Conservation (phyloP, 768 basidiomycete species). For the Trametes villosa region DNA sequence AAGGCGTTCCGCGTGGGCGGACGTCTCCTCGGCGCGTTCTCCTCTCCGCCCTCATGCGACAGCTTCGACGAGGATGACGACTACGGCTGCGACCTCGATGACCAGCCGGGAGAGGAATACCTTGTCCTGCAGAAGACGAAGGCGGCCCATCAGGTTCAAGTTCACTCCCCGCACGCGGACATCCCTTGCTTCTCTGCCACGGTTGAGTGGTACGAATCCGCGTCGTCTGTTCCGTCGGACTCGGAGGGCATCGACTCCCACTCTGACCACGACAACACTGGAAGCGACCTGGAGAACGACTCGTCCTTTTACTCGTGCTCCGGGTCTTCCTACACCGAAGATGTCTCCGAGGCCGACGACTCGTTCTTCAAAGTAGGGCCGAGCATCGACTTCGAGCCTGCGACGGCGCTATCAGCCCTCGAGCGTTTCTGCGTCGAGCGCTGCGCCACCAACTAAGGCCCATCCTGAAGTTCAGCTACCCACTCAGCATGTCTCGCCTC, state of each 20-base stretch:
- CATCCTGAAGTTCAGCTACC: too few species aligned
- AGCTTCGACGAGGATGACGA: background rate
- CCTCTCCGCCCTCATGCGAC: background rate
- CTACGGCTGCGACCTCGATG: background rate
- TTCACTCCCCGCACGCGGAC: too few species aligned
- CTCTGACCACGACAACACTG: background rate
- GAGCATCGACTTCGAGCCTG: too few species aligned
- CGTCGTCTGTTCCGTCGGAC: background rate
- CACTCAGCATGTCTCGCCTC: too few species aligned
- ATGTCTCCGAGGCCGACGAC: background rate
- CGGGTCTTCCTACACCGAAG: background rate
- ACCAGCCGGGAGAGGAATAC: background rate
- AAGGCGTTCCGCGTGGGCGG: background rate
- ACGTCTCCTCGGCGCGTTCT: background rate
- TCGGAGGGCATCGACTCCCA: background rate
- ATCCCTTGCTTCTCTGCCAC: background rate
- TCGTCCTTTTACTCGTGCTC: conserved; percentile 2
- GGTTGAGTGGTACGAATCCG: background rate
- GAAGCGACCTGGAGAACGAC: background rate
- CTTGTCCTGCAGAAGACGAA: too few species aligned
- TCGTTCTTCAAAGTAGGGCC: too few species aligned
- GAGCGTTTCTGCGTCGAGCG: too few species aligned
- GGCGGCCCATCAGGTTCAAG: background rate
- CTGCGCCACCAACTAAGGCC: too few species aligned
- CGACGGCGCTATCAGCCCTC: too few species aligned